These are phyloP conservation scores for Sporisorium iseilematis-ciliati DNA, from an alignment of 1,284 basidiomycete species.

Conservation along the genomic window DNA sequence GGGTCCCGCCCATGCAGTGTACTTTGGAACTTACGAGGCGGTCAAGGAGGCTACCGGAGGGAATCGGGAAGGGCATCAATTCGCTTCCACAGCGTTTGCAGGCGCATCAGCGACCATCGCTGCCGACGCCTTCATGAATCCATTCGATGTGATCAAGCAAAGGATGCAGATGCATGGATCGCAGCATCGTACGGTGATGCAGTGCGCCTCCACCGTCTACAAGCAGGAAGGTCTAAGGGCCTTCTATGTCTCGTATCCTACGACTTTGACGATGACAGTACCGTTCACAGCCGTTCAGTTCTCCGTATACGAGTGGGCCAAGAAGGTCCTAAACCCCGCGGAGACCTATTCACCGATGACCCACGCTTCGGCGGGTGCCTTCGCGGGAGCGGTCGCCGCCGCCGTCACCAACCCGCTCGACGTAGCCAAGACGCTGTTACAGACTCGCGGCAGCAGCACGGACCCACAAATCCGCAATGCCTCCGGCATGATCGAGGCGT, in stretches of 20 bases:
- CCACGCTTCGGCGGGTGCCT: constrained; percentile 89
- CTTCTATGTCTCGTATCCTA: constrained; percentile 99
- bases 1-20: constrained; percentile 96
- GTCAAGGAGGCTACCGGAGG: constrained; percentile 94
- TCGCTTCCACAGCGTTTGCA: constrained; percentile 86
- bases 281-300: constrained; percentile 99
- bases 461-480: constrained; percentile 87
- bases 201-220: constrained; percentile 86
- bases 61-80: constrained; percentile 83
- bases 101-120: constrained; percentile 95
- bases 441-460: constrained; percentile 87
- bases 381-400: constrained; percentile 93
- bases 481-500: constrained; percentile 87
- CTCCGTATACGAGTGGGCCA: constrained; percentile 94
- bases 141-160: constrained; percentile 99
- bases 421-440: constrained; percentile 97
- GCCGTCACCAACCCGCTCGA: constrained; percentile 96
- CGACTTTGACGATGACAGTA: constrained; percentile 91
- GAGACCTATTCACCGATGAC: constrained; percentile 89
- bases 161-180: constrained; percentile 98
- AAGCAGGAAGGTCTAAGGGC: constrained; percentile 86
- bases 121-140: constrained; percentile 98
- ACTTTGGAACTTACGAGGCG: constrained; percentile 96
- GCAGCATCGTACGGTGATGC: constrained; percentile 83
- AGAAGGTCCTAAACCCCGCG: constrained; percentile 85